Conservation (phyloP, 768 basidiomycete species). For the Astraeus odoratus region DNA sequence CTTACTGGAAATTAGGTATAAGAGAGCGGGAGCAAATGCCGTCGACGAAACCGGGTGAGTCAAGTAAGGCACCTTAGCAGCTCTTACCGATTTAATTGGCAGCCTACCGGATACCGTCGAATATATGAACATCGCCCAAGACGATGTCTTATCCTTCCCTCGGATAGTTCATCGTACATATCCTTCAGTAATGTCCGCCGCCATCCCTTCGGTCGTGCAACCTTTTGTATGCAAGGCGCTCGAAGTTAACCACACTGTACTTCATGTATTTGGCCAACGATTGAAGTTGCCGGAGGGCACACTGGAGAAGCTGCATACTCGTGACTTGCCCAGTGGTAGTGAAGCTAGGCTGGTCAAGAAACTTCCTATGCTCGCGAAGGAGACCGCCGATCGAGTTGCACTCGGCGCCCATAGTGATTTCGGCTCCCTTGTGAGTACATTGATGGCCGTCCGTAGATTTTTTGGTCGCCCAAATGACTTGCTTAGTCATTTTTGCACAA, state of each 20-base stretch:
- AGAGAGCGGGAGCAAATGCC: conserved; percentile 55
- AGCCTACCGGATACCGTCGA: conserved; percentile 44
- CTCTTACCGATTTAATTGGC: not conserved
- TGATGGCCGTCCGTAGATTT: not conserved
- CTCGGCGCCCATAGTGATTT: conserved; percentile 71
- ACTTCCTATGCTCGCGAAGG: conserved; percentile 30
- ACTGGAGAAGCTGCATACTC: conserved; percentile 36
- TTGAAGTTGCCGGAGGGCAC: conserved; percentile 47
- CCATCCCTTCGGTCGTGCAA: conserved; percentile 42
- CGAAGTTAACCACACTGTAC: conserved; percentile 44
- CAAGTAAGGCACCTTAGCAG: not conserved
- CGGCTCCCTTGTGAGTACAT: conserved; percentile 50
- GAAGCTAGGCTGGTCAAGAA: conserved; percentile 51
- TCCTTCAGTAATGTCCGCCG: conserved; percentile 42
- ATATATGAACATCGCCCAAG: conserved; percentile 63
- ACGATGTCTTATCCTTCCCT: conserved; percentile 61
- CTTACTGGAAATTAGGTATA: conserved; percentile 34
- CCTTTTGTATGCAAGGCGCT: conserved; percentile 56
- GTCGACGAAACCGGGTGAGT: conserved; percentile 49
- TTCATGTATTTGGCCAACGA: conserved; percentile 50
- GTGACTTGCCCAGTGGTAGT: conserved; percentile 45
- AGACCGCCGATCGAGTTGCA: conserved; percentile 28
- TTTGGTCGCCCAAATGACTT: no score
- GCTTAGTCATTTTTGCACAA: conserved; percentile 61
- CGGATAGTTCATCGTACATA: conserved; percentile 46